phyloP scores from a whole-genome alignment of 192 early-diverging fungal genomes.

The Geranomyces michiganensis region DNA sequence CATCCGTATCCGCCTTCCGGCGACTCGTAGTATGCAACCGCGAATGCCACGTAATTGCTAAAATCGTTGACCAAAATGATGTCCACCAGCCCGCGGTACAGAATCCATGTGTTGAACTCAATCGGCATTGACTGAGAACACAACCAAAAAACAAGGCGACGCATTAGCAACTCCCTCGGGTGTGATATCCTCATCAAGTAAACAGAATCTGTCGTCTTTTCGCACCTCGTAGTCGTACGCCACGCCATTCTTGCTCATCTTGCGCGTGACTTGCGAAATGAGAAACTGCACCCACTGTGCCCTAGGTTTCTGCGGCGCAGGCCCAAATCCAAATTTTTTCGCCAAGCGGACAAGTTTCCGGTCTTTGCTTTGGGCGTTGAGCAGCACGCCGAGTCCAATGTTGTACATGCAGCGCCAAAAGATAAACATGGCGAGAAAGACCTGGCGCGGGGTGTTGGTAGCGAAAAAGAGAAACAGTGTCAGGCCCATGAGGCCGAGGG shows the following conservation, averaged over 20 bases:
- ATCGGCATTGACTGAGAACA: conserved; percentile 68
- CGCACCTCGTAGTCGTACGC: conserved; percentile 34
- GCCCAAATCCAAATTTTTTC: conserved; percentile 63
- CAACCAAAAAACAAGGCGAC: background rate
- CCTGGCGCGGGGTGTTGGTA: conserved; percentile 52
- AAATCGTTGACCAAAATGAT: conserved; percentile 94
- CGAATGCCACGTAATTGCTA: conserved; percentile 80
- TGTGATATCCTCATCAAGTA: too few relatives aligned
- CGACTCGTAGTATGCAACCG: conserved; percentile 75
- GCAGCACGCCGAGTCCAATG: conserved; percentile 78
- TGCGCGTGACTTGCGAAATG: conserved; percentile 37
- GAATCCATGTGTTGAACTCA: conserved; percentile 96
- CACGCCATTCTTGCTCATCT: conserved; percentile 34
- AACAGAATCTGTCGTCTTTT: too few relatives aligned
- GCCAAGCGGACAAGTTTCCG: conserved; percentile 72
- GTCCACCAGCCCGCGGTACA: conserved; percentile 93
- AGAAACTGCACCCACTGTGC: conserved; percentile 39
- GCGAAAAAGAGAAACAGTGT: conserved; percentile 68
- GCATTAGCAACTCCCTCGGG: too few relatives aligned
- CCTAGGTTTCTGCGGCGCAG: conserved; percentile 29
- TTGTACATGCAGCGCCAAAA: conserved; percentile 91
- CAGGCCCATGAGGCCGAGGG: conserved; percentile 21
- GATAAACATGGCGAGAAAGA: conserved; percentile 76
- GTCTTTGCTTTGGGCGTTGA: conserved; percentile 70
- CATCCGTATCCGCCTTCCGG: conserved; percentile 51